A percentile compares a stretch with the other conserved stretches of the same genome.
phyloP scores from a whole-genome alignment of 2,329 filamentous ascomycete genomes.

The Phymatotrichopsis omnivora region DNA sequence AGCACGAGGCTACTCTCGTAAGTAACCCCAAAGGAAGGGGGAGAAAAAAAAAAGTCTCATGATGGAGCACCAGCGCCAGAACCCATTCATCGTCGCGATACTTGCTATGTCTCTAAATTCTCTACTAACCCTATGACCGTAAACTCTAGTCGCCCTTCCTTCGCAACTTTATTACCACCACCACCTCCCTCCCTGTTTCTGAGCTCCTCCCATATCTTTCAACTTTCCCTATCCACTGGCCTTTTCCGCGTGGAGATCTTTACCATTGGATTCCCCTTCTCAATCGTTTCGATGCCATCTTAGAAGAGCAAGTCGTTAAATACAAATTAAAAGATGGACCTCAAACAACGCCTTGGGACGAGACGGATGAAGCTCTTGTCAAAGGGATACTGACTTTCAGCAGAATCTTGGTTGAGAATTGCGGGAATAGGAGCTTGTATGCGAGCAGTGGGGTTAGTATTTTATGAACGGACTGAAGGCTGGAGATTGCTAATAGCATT shows the following conservation, averaged over 20 bases:
- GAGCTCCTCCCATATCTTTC: constrained; percentile 66
- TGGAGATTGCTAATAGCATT: too few relatives aligned
- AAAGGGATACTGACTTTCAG: constrained; percentile 78
- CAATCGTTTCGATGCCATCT: constrained; percentile 82
- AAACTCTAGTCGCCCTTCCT: constrained; percentile 69
- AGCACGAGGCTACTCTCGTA: constrained; percentile 46
- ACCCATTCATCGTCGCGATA: constrained; percentile 1
- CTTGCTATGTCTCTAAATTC: constrained; percentile 3
- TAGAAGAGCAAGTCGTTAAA: constrained; percentile 68
- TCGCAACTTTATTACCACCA: constrained; percentile 63
- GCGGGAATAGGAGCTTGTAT: constrained; percentile 92
- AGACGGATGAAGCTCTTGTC: constrained; percentile 72
- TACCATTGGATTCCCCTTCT: constrained; percentile 97
- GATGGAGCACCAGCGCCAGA: too few relatives aligned
- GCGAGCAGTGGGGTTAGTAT: constrained; percentile 60
- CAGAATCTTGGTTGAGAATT: constrained; percentile 79
- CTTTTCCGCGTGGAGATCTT: constrained; percentile 86
- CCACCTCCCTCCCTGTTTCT: constrained; percentile 59
- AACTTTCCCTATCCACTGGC: constrained; percentile 81
- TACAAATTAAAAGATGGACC: constrained; percentile 74
- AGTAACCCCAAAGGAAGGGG: constrained; percentile 20
- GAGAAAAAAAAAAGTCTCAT: background rate
- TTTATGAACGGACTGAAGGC: too few relatives aligned
- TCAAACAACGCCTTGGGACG: constrained; percentile 54
- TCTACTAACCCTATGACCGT: constrained; percentile 22